Evolutionary conservation across 192 early-diverging fungal species (phyloP).

Genomic region (Lobosporangium transversale): DNA sequence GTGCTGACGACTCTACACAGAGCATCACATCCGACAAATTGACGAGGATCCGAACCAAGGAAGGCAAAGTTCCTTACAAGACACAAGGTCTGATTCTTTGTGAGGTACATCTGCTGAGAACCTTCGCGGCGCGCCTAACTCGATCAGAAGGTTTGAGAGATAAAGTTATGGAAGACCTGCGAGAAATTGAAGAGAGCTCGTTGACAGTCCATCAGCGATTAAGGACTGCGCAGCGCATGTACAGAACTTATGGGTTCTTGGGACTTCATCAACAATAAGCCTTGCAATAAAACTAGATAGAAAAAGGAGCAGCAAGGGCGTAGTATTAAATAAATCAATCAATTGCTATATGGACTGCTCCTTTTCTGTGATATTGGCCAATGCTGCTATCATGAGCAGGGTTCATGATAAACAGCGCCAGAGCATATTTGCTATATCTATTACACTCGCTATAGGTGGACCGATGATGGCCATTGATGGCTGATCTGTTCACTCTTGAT

Average conservation of each 20-base stretch:
- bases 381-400: too few species aligned
- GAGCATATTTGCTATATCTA: too few species aligned
- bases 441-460: too few species aligned
- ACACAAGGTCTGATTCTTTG: conserved; percentile 74
- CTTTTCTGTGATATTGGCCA: too few species aligned
- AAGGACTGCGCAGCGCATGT: not conserved
- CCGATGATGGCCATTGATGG: too few species aligned
- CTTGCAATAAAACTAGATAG: not conserved
- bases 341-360: too few species aligned
- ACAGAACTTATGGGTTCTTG: conserved; percentile 51
- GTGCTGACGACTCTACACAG: not conserved
- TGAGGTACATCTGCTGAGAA: conserved; percentile 68
- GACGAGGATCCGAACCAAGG: conserved; percentile 32
- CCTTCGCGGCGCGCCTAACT: conserved; percentile 58
- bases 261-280: conserved; percentile 23
- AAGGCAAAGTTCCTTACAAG: conserved; percentile 59
- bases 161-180: conserved; percentile 81
- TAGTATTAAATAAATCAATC: too few species aligned
- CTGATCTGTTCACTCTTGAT: too few species aligned
- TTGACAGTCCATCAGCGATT: conserved; percentile 58
- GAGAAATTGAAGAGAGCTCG: conserved; percentile 74
- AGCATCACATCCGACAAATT: conserved; percentile 18
- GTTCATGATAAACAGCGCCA: too few species aligned
- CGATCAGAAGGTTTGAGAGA: conserved; percentile 58
- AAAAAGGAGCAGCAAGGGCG: not conserved